Base-by-base conservation (phyloP, 139 green algal species). In the Axilococcus clingmanii region DNA sequence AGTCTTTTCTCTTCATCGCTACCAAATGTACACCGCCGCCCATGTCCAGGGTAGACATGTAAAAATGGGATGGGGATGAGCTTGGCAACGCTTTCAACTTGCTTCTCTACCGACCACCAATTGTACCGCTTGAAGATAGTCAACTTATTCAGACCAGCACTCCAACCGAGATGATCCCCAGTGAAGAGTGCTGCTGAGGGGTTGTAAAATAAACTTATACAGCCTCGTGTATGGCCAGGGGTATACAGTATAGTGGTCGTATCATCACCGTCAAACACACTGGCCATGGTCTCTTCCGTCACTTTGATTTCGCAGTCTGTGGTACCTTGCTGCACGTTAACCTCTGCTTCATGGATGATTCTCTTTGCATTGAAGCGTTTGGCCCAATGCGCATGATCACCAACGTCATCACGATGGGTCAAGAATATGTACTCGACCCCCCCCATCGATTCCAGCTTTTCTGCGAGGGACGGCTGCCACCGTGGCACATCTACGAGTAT, bases 361-460 rank as follows among this genome's bases (percentile, higher is more conserved):
- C 84, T 69, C 31, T 40, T 30, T 4, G 61, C 64, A 4, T 58
- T 58, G n/a, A 88, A 79, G 40, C 66, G 59, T 27, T 63, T 43
- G 0, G 79, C 77, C 84, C 84, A 94, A 37, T 65, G 63, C 7
- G 50, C 66, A 49, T 94, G 84, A 40, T 84, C 83, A 0, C 40
- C 63, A 23, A 94, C 77, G 52, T 94, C 84, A 47, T 94, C 84
- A 46, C 65, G 65, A 74, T 94, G 84, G 2, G 78, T 83, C 0
- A 94, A 60, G 59, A 89, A 85, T 4, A 91, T 88, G 51, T 62
- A 81, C 4, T 60, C 55, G 11, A 82, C 70, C 16, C 83, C 84
- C 0, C 84, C 84, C 55, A 91, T 38, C 20, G 47, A 49, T 59
- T 85, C 48, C 12, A 85, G 29, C 12, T 63, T 54, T 35, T 75